phyloP scores from a whole-genome alignment of 225 moss, liverwort and hornwort species.

The Sphagnum tenellum region DNA sequence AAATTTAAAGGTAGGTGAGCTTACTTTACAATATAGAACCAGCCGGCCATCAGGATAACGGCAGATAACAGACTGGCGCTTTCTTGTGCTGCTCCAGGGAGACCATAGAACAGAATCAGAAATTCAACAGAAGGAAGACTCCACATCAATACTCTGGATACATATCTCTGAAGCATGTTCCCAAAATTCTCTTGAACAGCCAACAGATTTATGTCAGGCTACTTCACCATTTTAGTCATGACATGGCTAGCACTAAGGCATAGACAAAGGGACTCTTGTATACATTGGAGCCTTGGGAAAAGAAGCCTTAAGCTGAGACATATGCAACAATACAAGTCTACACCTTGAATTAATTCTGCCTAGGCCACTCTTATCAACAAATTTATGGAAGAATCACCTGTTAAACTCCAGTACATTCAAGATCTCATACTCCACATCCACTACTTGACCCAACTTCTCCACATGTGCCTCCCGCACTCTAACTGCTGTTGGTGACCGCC shows the following conservation, averaged over 20 bases:
- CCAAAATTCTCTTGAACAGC: too few relatives aligned
- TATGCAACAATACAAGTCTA: slow-evolving; percentile 8
- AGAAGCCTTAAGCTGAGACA: too few relatives aligned
- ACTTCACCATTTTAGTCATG: neutral
- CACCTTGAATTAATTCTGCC: too few relatives aligned
- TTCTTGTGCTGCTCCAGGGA: slow-evolving; percentile 55
- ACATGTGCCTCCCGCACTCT: slow-evolving; percentile 88
- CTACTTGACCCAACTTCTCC: slow-evolving; percentile 62
- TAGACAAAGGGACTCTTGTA: slow-evolving; percentile 66
- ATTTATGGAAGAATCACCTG: slow-evolving; percentile 18
- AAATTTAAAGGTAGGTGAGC: neutral
- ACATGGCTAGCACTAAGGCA: slow-evolving; percentile 86
- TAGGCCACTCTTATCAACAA: too few relatives aligned
- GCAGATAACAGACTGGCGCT: slow-evolving; percentile 92
- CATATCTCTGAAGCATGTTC: too few relatives aligned
- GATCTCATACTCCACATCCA: slow-evolving; percentile 82
- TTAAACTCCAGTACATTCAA: slow-evolving; percentile 89
- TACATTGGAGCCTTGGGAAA: too few relatives aligned
- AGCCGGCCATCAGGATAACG: slow-evolving; percentile 77
- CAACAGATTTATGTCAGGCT: too few relatives aligned
- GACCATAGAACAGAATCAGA: slow-evolving; percentile 3
- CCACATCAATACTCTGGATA: too few relatives aligned
- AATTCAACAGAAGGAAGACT: neutral
- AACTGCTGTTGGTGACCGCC: slow-evolving; percentile 85
- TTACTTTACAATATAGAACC: slow-evolving; percentile 76